phyloP scores from a whole-genome alignment of 2,329 filamentous ascomycete genomes.

The Pleoardoris graminearum region DNA sequence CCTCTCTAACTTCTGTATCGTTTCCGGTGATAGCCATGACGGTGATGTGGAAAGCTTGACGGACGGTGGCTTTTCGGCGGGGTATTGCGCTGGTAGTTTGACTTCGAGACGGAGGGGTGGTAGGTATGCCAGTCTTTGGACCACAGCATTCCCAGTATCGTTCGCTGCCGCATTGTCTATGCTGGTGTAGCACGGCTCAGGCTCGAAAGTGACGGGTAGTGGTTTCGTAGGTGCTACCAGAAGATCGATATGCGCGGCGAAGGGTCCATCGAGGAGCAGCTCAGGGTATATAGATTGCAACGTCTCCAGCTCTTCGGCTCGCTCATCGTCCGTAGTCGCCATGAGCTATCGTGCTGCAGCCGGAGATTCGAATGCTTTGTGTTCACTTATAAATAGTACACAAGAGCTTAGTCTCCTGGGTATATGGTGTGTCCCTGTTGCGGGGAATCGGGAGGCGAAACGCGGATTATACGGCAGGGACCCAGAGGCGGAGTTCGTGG shows the following conservation, averaged over 20 bases:
- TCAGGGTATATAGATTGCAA: constrained; percentile 67
- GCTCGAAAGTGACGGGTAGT: constrained; percentile 41
- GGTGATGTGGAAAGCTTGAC: constrained; percentile 55
- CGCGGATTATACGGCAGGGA: too few species aligned
- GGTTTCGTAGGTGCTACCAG: constrained; percentile 59
- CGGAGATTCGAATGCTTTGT: not conserved
- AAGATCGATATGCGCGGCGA: constrained; percentile 57
- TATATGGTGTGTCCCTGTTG: too few species aligned
- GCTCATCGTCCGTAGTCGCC: constrained; percentile 55
- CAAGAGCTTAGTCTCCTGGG: too few species aligned
- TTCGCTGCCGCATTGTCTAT: too few species aligned
- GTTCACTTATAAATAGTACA: too few species aligned
- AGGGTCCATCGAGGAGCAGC: constrained; percentile 54
- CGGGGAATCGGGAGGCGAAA: too few species aligned
- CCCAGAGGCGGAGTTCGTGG: not conserved
- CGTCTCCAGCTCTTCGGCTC: constrained; percentile 61
- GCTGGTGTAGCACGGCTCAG: constrained; percentile 30
- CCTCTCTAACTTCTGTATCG: constrained; percentile 50
- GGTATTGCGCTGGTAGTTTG: constrained; percentile 59
- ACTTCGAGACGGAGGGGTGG: constrained; percentile 60
- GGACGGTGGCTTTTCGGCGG: constrained; percentile 54
- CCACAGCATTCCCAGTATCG: not conserved
- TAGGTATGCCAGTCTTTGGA: constrained; percentile 57
- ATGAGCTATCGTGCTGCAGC: constrained; percentile 19
- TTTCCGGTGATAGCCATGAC: constrained; percentile 56